phyloP scores from a whole-genome alignment of 116 monocot species.

The Cymodocea nodosa region DNA sequence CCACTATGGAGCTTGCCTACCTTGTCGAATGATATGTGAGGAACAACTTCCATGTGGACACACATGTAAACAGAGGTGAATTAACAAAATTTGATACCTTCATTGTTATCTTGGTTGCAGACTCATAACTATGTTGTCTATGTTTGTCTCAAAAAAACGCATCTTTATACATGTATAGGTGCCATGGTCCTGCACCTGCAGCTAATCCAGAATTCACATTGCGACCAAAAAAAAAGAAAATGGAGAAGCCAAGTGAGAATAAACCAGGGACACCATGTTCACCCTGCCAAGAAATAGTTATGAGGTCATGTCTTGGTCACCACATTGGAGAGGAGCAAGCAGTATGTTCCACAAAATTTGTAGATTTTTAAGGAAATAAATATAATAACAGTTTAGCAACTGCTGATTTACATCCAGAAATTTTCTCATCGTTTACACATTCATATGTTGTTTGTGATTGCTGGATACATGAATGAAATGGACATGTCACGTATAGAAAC shows the following conservation, averaged over 20 bases:
- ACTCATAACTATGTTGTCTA: background rate
- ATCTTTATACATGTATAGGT: constrained; percentile 27
- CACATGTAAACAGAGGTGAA: constrained; percentile 76
- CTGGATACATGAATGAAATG: too few relatives aligned
- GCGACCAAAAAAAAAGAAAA: constrained; percentile 75
- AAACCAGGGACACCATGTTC: constrained; percentile 69
- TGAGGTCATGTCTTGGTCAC: constrained; percentile 58
- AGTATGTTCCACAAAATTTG: constrained; percentile 13
- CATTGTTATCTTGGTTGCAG: background rate
- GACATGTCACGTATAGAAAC: too few relatives aligned
- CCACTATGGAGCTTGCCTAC: constrained; percentile 96
- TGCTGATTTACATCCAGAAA: too few relatives aligned
- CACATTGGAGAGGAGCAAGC: constrained; percentile 69
- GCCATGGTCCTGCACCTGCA: constrained; percentile 79
- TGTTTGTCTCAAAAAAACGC: background rate
- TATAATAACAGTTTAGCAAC: too few relatives aligned
- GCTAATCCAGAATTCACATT: constrained; percentile 83
- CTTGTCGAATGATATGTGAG: constrained; percentile 61
- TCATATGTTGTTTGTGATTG: too few relatives aligned
- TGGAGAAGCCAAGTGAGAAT: constrained; percentile 23
- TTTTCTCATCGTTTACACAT: too few relatives aligned
- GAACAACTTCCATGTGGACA: constrained; percentile 73
- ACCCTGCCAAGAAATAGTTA: constrained; percentile 73
- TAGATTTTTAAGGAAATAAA: too few relatives aligned
- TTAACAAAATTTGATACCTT: background rate